Evolutionary conservation across 2,329 filamentous ascomycete species (phyloP), one percentile per base, ranked within the genome.

Genomic region (Aspergillus bombycis): DNA sequence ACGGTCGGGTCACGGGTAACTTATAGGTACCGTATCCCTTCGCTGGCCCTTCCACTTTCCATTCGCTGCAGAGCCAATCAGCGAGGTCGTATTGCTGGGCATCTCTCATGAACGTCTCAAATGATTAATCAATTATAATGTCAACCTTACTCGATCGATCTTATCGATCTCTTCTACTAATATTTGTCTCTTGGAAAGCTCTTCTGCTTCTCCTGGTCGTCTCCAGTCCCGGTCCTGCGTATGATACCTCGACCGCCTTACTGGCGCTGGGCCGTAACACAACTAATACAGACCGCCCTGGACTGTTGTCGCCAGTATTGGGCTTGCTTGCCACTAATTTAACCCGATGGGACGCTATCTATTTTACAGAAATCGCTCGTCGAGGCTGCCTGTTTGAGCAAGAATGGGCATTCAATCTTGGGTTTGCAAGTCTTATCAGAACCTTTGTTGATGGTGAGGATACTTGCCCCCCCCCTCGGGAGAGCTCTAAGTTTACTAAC

Each of bases 371-470:
- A n/a, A 30, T 38, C 4, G 59, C 62, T 28, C 57, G 56, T 14
- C 58, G 59, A 6, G 62, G 59, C 38, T 54, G 61, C 28, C 9
- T 54, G 14, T 64, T 62, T 23, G 62, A 64, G 59, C 62, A 64
- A 48, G 62, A 64, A 62, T 64, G 59, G 62, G 62, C 62, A 19
- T 64, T 62, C 43, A 57, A 60, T 11, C 54, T 46, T 38, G 48
- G 45, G 2, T 55, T 55, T 38, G 19, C 46, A 6, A 53, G 28
- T 11, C 26, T 55, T 26, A 62, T 64, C 23, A 45, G 26, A 46
- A 23, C 57, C 23, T 19, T 55, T 32, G 34, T 32, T 19, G 14
- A 45, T 28, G 50, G 61, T 62, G 52, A 48, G 14, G 9, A 8
- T 28, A 41, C 38, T 41, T 19, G 9, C 1, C 32, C 45, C 32